These are phyloP conservation scores for Aspergillus thermomutatus DNA, from an alignment of 2,329 filamentous ascomycete species.

Conservation along the genomic window DNA sequence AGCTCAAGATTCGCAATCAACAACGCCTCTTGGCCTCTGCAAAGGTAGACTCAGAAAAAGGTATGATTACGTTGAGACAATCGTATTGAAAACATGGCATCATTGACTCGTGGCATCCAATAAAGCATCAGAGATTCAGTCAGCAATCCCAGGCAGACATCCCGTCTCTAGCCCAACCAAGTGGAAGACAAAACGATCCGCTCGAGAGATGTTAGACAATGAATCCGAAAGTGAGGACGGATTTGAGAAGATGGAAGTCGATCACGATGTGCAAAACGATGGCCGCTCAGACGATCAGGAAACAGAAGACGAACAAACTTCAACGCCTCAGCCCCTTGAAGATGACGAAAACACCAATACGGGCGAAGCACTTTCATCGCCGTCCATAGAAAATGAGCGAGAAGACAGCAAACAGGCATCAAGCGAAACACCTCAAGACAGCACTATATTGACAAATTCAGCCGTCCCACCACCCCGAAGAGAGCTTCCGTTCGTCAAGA, in stretches of 20 bases:
- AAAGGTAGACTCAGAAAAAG: conserved; percentile 41
- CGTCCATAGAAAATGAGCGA: neutral
- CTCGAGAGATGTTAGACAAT: conserved; percentile 15
- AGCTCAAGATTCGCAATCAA: conserved; percentile 62
- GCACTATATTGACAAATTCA: conserved; percentile 10
- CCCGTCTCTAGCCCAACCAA: conserved; percentile 13
- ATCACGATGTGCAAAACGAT: conserved; percentile 15
- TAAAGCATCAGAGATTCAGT: conserved; percentile 28
- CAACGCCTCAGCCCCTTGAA: conserved; percentile 33
- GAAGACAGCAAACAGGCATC: neutral
- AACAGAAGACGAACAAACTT: conserved; percentile 24
- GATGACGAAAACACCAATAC: conserved; percentile 29
- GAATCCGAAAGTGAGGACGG: conserved; percentile 31
- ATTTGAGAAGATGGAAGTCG: conserved; percentile 38
- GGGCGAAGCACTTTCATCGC: conserved; percentile 23
- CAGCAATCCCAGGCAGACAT: conserved; percentile 10
- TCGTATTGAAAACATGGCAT: neutral
- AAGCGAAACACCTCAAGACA: neutral
- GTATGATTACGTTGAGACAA: conserved; percentile 18
- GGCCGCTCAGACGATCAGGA: conserved; percentile 15
- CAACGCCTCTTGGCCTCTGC: conserved; percentile 53
- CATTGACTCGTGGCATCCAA: neutral
- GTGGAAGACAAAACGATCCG: conserved; percentile 27
- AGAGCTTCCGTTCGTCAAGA: conserved; percentile 40
- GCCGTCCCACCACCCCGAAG: conserved; percentile 37